Base-by-base conservation (phyloP, 345 rosid species). In the Eutrema japonicum region DNA sequence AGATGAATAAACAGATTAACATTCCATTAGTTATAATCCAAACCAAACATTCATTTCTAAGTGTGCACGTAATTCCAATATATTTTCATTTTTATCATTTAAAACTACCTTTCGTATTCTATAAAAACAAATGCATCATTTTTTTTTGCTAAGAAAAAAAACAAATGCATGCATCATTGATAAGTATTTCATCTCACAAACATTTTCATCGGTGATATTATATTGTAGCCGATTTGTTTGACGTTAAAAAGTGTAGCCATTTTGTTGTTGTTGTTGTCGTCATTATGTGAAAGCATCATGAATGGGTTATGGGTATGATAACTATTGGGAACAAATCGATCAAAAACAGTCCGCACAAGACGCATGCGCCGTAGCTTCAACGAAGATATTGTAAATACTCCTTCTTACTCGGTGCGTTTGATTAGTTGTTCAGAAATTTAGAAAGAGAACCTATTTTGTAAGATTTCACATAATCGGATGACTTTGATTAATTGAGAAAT, bases 1-100 rank as follows among this genome's bases (percentile, higher is more conserved):
- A 37, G 66, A 57, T 49, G 62, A 59, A 62, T 33, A 16, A 48
- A 42, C 49, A 59, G 43, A 51, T 45, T 54, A 18, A 30, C 37
- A 53, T 53, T 27, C 66, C 4, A 18, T 46, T 29, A 53, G 51
- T 13, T 50, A 43, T 46, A 11, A 60, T 30, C 75, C 46, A 11
- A 29, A 63, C 75, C 79, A 37, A 55, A 76, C 32, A 30, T 54
- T 48, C 41, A 70, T 32, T 70, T 75, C 26, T 47, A 62, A 54
- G 62, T 70, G 75, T 77, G 80, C 76, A 77, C 76, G 79, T 63
- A 64, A 76, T 56, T 64, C 59, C 66, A 56, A 55, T 53, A 4
- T 37, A 51, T 27, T 26, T 26, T 11, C 40, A 50, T 53, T 22
- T 9, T 26, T n/a, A 55, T 30, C 12, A 13, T 22, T 68, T 4